phyloP scores from a whole-genome alignment of 176 grass and related monocot species.

The Pharus latifolius region DNA sequence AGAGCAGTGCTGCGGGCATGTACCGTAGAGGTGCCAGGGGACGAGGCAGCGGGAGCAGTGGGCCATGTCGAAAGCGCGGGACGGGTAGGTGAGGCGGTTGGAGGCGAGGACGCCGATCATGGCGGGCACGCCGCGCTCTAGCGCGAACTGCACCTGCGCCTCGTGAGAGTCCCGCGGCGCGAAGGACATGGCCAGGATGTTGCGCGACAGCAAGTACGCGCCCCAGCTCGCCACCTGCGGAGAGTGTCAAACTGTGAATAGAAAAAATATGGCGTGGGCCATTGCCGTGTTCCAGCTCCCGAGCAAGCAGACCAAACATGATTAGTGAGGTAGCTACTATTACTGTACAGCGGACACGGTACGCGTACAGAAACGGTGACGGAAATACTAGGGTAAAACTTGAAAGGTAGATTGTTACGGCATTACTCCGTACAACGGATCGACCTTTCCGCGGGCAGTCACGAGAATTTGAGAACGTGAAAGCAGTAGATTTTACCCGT shows the following conservation, averaged over 20 bases:
- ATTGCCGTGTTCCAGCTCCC: too few relatives aligned
- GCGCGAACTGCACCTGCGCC: conserved; percentile 79
- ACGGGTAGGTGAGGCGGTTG: conserved; percentile 58
- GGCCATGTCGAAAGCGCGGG: conserved; percentile 34
- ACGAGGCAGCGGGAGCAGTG: too few relatives aligned
- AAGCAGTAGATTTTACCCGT: not conserved
- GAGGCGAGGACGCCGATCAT: conserved; percentile 74
- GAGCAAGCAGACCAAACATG: not conserved
- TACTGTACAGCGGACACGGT: too few relatives aligned
- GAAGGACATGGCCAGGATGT: conserved; percentile 69
- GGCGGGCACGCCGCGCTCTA: conserved; percentile 75
- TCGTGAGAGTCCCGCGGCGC: conserved; percentile 61
- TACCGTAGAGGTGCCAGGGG: conserved; percentile 38
- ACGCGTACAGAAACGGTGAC: too few relatives aligned
- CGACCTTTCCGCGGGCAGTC: not conserved
- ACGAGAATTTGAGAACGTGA: not conserved
- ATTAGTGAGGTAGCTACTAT: too few relatives aligned
- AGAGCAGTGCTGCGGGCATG: not conserved
- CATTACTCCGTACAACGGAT: not conserved
- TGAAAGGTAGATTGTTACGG: too few relatives aligned
- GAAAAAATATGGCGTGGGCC: too few relatives aligned
- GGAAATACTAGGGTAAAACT: too few relatives aligned
- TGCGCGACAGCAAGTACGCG: conserved; percentile 53
- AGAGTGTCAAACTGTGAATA: not conserved
- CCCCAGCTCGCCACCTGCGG: conserved; percentile 79